Evolutionary conservation across 352 stramenopile genomes (phyloP).

Genomic region (Peronospora farinosa): DNA sequence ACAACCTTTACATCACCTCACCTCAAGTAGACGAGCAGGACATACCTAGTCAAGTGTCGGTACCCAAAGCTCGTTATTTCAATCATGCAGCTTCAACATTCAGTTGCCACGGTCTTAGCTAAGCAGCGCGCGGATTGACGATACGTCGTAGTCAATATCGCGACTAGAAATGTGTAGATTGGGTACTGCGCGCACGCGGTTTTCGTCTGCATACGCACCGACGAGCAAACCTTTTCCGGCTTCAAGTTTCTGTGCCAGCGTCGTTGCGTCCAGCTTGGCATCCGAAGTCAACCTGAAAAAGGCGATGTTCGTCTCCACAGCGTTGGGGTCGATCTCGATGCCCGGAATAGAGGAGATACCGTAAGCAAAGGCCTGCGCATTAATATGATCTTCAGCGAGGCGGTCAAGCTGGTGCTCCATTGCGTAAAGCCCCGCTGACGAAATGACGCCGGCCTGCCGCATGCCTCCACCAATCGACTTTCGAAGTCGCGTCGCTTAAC

Average conservation of each 20-base stretch:
- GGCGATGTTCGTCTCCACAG: slow-evolving; percentile 88
- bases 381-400: slow-evolving; percentile 76
- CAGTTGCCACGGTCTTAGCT: slow-evolving; percentile 14
- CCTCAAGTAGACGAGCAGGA: too few relatives aligned
- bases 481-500: slow-evolving; percentile 82
- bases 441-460: slow-evolving; percentile 93
- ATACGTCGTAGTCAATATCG: slow-evolving; percentile 59
- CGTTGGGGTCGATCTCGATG: slow-evolving; percentile 49
- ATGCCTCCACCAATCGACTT: slow-evolving; percentile 97
- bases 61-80: not conserved
- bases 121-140: slow-evolving; percentile 51
- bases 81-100: not conserved
- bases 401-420: slow-evolving; percentile 85
- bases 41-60: too few relatives aligned
- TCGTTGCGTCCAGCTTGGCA: slow-evolving; percentile 49
- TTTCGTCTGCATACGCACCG: slow-evolving; percentile 55
- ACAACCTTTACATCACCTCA: too few relatives aligned
- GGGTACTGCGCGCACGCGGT: slow-evolving; percentile 60
- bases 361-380: slow-evolving; percentile 61
- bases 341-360: slow-evolving; percentile 60
- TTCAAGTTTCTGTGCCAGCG: slow-evolving; percentile 52
- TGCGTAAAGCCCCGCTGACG: slow-evolving; percentile 88
- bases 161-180: slow-evolving; percentile 65
- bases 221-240: slow-evolving; percentile 64
- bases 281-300: slow-evolving; percentile 62